Evolutionary conservation across 2,329 filamentous ascomycete species (phyloP).

Genomic region (Talaromyces sp.): DNA sequence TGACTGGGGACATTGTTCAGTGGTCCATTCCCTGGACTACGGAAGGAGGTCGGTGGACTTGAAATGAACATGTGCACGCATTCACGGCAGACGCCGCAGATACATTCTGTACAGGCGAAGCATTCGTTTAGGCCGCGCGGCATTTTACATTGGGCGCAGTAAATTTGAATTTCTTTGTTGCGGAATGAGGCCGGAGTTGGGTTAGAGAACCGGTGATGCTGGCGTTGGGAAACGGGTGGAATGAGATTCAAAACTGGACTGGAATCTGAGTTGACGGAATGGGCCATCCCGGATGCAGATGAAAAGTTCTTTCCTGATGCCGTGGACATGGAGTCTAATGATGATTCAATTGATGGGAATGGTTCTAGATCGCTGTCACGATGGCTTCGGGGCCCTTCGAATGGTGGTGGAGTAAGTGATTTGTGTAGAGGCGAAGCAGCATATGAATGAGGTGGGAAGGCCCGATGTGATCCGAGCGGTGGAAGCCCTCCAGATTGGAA

Average conservation of each 20-base stretch:
- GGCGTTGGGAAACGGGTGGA: conserved; percentile 38
- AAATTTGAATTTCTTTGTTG: conserved; percentile 72
- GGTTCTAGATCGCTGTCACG: conserved; percentile 68
- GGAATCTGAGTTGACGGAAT: conserved; percentile 70
- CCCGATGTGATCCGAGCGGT: conserved; percentile 41
- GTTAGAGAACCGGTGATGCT: conserved; percentile 47
- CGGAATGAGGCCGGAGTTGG: conserved; percentile 57
- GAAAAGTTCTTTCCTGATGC: conserved; percentile 69
- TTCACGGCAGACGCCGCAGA: conserved; percentile 85
- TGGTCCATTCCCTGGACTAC: conserved; percentile 35
- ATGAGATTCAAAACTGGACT: conserved; percentile 55
- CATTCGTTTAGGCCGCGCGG: conserved; percentile 78
- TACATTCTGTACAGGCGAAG: conserved; percentile 94
- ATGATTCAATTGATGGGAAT: conserved; percentile 88
- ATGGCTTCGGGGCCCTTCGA: conserved; percentile 53
- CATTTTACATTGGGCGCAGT: conserved; percentile 84
- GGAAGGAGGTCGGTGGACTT: conserved; percentile 43
- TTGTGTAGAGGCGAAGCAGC: conserved; percentile 90
- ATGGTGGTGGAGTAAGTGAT: conserved; percentile 80
- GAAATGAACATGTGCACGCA: conserved; percentile 65
- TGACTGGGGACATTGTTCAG: conserved; percentile 16
- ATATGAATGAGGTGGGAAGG: conserved; percentile 60
- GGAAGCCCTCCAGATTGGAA: conserved; percentile 55
- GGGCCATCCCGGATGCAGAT: conserved; percentile 64
- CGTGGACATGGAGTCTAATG: conserved; percentile 57